Evolutionary conservation across 805 yeast species (phyloP).

Genomic region (Phaffomyces antillensis): DNA sequence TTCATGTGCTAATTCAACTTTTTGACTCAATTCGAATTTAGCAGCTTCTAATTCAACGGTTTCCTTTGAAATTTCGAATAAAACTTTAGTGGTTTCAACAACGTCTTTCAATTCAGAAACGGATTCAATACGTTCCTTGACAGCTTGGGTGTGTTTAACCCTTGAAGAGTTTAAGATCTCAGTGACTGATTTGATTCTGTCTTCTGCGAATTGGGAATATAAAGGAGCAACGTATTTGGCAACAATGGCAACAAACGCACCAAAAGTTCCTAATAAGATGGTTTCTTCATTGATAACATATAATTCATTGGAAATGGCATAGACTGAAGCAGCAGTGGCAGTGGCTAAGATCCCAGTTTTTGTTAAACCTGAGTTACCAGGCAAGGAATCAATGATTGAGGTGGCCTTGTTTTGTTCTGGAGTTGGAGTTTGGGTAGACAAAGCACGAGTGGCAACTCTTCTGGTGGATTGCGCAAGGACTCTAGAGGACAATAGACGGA

Average conservation of each 20-base stretch:
- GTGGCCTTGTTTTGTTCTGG: conserved; percentile 88
- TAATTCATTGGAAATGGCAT: conserved; percentile 90
- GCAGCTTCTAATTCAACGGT: conserved; percentile 94
- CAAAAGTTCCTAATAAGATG: conserved; percentile 72
- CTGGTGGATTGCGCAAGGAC: conserved; percentile 10
- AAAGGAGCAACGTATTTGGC: conserved; percentile 91
- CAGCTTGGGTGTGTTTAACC: conserved; percentile 85
- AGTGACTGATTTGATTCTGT: conserved; percentile 73
- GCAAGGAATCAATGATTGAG: conserved; percentile 84
- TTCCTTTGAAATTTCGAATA: conserved; percentile 92
- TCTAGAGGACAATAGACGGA: conserved; percentile 23
- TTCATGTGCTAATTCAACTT: conserved; percentile 78
- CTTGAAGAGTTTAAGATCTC: conserved; percentile 82
- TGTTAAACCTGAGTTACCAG: conserved; percentile 81
- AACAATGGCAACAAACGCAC: conserved; percentile 64
- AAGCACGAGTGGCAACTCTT: conserved; percentile 50
- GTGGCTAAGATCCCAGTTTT: conserved; percentile 96
- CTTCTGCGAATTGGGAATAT: conserved; percentile 90
- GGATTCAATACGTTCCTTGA: conserved; percentile 81
- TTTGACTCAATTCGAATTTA: conserved; percentile 88
- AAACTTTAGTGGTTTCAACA: conserved; percentile 81
- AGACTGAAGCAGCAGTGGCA: conserved; percentile 86
- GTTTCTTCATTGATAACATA: conserved; percentile 94
- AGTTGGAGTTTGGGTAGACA: conserved; percentile 48
- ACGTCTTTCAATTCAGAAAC: conserved; percentile 89